Percentiles rank a stretch among this genome's conserved stretches.
These are phyloP conservation scores for Cyberlindnera mycetangii DNA, from an alignment of 805 yeast genomes.

Conservation along the genomic window DNA sequence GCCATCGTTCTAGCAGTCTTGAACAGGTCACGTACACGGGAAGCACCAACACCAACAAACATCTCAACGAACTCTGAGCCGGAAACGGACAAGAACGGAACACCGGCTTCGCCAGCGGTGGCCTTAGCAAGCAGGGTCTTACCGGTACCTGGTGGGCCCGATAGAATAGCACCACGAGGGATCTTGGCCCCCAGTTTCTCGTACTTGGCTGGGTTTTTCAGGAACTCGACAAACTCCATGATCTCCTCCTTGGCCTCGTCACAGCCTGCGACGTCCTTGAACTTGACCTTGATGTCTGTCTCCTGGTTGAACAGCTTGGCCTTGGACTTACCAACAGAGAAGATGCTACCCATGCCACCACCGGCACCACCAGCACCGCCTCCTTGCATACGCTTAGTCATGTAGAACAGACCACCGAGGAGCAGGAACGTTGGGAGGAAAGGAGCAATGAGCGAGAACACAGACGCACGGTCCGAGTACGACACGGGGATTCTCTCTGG, in stretches of 20 bases:
- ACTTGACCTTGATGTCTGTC: constrained; percentile 75
- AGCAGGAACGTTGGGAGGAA: constrained; percentile 78
- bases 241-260: constrained; percentile 93
- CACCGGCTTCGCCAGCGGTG: constrained; percentile 96
- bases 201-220: constrained; percentile 81
- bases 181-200: constrained; percentile 90
- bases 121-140: constrained; percentile 90
- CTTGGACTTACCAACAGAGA: constrained; percentile 73
- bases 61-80: constrained; percentile 96
- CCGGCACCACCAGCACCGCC: constrained; percentile 42
- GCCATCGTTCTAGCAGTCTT: constrained; percentile 87
- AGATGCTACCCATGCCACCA: constrained; percentile 63
- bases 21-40: constrained; percentile 89
- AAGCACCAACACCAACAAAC: constrained; percentile 97
- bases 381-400: constrained; percentile 41
- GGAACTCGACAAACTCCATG: constrained; percentile 89
- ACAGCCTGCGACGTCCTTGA: constrained; percentile 92
- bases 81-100: constrained; percentile 85
- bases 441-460: constrained; percentile 61
- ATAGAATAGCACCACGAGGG: constrained; percentile 90
- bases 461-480: constrained; percentile 65
- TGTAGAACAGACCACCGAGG: constrained; percentile 63
- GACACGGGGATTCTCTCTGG: constrained; percentile 74
- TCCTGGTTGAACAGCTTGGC: constrained; percentile 83
- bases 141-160: constrained; percentile 98